Conservation (phyloP, 1,284 basidiomycete species). For the Austroboletus sp. region DNA sequence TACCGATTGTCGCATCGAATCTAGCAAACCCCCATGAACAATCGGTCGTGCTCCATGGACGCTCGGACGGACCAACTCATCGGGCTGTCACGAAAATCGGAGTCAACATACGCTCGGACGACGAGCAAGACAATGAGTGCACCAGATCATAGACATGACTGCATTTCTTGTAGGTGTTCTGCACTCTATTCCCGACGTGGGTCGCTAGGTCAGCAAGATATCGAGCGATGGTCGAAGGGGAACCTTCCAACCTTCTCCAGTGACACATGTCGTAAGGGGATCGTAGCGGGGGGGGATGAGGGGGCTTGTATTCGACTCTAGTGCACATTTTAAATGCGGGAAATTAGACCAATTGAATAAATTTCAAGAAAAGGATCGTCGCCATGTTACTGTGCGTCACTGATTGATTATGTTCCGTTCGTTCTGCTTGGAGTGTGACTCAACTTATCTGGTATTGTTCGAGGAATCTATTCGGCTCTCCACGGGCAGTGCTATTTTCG, state of each 20-base stretch:
- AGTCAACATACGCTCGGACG: conserved; percentile 15
- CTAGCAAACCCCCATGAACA: conserved; percentile 28
- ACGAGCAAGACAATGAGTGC: conserved; percentile 19
- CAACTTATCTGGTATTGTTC: conserved; percentile 18
- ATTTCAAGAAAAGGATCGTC: conserved; percentile 20
- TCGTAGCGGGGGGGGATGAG: conserved; percentile 9
- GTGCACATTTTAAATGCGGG: conserved; percentile 25
- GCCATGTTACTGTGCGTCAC: conserved; percentile 21
- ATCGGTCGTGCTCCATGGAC: neutral
- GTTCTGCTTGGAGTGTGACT: conserved; percentile 20
- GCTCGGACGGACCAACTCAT: conserved; percentile 44
- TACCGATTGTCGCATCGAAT: conserved; percentile 52
- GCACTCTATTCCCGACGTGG: conserved; percentile 27
- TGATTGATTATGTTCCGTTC: conserved; percentile 24
- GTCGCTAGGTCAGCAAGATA: conserved; percentile 7
- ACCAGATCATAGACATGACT: conserved; percentile 54
- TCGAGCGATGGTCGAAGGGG: neutral
- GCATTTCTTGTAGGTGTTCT: conserved; percentile 39
- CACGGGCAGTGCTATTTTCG: conserved; percentile 31
- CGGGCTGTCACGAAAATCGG: conserved; percentile 38
- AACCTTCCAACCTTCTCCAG: conserved; percentile 30
- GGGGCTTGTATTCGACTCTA: neutral
- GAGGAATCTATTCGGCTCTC: conserved; percentile 28
- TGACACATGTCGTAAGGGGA: conserved; percentile 22
- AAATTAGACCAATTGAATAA: conserved; percentile 7